Conservation (phyloP, 805 yeast species). For the Hanseniaspora guilliermondii region DNA sequence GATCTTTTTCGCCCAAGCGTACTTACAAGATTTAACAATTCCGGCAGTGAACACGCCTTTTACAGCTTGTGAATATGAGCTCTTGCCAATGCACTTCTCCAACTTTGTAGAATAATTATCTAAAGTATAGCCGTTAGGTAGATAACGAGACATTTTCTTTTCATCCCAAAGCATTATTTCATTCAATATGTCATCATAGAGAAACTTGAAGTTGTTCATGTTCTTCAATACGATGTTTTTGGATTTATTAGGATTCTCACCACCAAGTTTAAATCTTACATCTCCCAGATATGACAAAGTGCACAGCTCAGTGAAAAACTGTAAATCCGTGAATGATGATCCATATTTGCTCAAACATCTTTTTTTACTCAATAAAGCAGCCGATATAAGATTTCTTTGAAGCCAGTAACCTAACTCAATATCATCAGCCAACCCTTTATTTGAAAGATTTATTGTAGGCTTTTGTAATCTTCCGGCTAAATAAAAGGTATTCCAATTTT, state of each 20-base stretch:
- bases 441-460: slow-evolving; percentile 44
- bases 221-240: slow-evolving; percentile 75
- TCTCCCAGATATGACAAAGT: slow-evolving; percentile 82
- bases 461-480: slow-evolving; percentile 89
- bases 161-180: slow-evolving; percentile 25
- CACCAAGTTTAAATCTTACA: slow-evolving; percentile 69
- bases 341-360: slow-evolving; percentile 27
- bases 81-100: slow-evolving; percentile 45
- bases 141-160: slow-evolving; percentile 23
- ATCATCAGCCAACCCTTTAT: slow-evolving; percentile 35
- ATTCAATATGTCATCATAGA: slow-evolving; percentile 53
- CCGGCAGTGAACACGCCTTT: slow-evolving; percentile 91
- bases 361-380: slow-evolving; percentile 46
- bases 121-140: slow-evolving; percentile 31
- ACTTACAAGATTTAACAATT: slow-evolving; percentile 48
- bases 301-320: slow-evolving; percentile 66
- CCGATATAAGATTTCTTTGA: slow-evolving; percentile 65
- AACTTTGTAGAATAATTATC: slow-evolving; percentile 31
- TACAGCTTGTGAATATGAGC: slow-evolving; percentile 63
- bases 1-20: slow-evolving; percentile 59
- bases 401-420: slow-evolving; percentile 52
- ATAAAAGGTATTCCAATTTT: slow-evolving; percentile 77
- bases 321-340: slow-evolving; percentile 41
- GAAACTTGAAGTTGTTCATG: slow-evolving; percentile 47
- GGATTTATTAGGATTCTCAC: slow-evolving; percentile 86